These are phyloP conservation scores for Acacia concinna DNA, from an alignment of 331 rosid genomes.

Conservation along the genomic window DNA sequence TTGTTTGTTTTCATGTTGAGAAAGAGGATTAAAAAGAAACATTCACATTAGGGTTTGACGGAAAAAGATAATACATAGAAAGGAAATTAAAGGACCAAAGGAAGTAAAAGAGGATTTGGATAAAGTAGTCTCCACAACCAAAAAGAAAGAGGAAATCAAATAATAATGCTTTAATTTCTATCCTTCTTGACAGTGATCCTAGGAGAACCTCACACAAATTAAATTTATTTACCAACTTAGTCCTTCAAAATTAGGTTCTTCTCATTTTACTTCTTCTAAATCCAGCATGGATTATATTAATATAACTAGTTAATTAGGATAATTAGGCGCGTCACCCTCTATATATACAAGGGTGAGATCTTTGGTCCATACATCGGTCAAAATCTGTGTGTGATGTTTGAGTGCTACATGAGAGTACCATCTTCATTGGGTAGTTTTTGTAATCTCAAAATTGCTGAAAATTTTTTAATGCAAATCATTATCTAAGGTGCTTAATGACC, in stretches of 20 bases:
- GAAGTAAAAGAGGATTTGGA: neutral
- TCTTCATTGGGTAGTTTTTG: no score
- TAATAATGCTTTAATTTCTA: neutral
- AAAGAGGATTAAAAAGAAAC: neutral
- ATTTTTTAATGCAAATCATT: no score
- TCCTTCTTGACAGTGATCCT: neutral
- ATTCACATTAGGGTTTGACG: neutral
- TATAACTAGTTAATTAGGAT: no score
- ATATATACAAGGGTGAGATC: no score
- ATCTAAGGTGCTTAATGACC: no score
- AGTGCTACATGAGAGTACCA: no score
- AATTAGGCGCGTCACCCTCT: no score
- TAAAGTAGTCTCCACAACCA: neutral
- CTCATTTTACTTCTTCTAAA: neutral
- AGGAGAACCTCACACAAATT: neutral
- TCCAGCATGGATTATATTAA: neutral
- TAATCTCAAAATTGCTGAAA: no score
- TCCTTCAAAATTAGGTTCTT: neutral
- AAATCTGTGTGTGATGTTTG: no score
- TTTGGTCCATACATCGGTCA: no score
- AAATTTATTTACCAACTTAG: neutral
- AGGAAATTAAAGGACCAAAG: neutral
- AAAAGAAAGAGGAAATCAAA: neutral
- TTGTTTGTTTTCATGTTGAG: neutral
- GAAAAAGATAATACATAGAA: neutral